Conservation (phyloP, 1,139 yeast genomes). For the Yamadazyma membranifaciens region DNA sequence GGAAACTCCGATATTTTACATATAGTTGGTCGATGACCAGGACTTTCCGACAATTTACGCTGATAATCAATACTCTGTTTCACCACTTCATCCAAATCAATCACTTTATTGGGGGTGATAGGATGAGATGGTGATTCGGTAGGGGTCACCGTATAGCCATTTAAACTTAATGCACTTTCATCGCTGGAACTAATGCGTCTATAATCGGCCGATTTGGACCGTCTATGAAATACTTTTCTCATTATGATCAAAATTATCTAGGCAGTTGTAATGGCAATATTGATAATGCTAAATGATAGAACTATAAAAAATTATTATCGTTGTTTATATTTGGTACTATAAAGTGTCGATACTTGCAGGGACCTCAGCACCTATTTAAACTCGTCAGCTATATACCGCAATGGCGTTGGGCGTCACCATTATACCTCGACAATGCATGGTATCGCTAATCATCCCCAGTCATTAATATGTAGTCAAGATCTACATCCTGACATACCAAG, state of each 20-base stretch:
- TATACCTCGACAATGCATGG: too few relatives aligned
- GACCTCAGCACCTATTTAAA: too few relatives aligned
- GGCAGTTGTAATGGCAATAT: background rate
- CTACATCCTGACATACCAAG: too few relatives aligned
- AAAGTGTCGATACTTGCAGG: too few relatives aligned
- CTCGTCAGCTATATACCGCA: too few relatives aligned
- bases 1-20: conserved; percentile 9
- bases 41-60: conserved; percentile 8
- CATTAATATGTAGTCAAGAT: too few relatives aligned
- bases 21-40: background rate
- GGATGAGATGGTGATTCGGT: conserved; percentile 13
- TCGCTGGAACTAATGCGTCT: conserved; percentile 6
- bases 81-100: conserved; percentile 21
- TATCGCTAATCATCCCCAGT: too few relatives aligned
- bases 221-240: conserved; percentile 7
- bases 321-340: too few relatives aligned
- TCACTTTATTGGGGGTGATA: conserved; percentile 5
- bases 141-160: conserved; percentile 9
- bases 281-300: too few relatives aligned
- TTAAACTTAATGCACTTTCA: conserved; percentile 11
- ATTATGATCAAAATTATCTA: too few relatives aligned
- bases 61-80: conserved; percentile 14
- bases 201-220: conserved; percentile 14
- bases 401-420: too few relatives aligned
- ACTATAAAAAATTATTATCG: too few relatives aligned